Evolutionary conservation across 169 alveolate genomes (phyloP), one percentile per base, ranked within the genome.

Genomic region (Theileria annulata): DNA sequence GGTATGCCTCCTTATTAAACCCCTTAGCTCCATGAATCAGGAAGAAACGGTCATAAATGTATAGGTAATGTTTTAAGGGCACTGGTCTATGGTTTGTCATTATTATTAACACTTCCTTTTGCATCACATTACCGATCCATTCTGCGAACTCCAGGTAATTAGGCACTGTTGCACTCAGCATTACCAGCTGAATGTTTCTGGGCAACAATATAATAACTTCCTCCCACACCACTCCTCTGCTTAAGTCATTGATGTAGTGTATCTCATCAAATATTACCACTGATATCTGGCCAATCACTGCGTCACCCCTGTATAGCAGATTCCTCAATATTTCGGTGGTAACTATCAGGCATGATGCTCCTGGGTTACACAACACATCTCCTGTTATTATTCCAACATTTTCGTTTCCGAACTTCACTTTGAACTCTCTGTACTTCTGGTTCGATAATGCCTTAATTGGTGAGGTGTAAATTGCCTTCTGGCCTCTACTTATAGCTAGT

Each of bases 151-250:
- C 99, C 83, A 89, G 88, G 87, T 96, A 97, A 81, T 98, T 98
- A 1, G 99, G 99, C 33, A 97, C 98, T 23, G 99, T 98, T 13
- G 99, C 99, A 77, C 99, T 95, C 31, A 98, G 92, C 95, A 97
- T 92, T 33, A 98, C 96, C 77, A 98, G 71, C 64, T 93, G 97
- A n/a, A 94, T 80, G 79, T 93, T 90, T 33, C 93, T 93, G 17
- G 97, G 99, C 19, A 98, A 92, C 95, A 97, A 91, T 49, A 98
- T 96, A 76, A 98, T 88, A 13, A 96, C 96, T 81, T 98, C 99
- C 86, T 98, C 99, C 99, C 99, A 98, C 13, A 98, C 99, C 42
- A 96, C 98, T 9, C 99, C 99, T 60, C 99, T 88, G 66, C 94
- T 98, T 27, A 91, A 85, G 87, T 98, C 99, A 84, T 96, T 97